Base-by-base conservation (phyloP, 139 green algal species). In the Chlamydomonas eustigma region DNA sequence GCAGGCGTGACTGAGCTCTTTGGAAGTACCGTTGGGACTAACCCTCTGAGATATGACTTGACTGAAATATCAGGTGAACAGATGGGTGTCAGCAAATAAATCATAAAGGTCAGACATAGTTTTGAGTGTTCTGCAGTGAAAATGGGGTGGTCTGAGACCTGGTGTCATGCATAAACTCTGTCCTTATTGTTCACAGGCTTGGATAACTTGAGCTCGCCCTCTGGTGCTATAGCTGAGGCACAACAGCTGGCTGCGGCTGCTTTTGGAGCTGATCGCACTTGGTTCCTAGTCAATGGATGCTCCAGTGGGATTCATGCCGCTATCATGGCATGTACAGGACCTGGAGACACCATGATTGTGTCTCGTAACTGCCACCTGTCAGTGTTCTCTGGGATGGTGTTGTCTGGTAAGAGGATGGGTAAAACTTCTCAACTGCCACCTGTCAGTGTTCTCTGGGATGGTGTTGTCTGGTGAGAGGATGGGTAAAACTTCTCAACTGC, bases 261-360 rank as follows among this genome's bases (percentile, higher is more conserved):
- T 2, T 97, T 95, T 87, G 91, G 91, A 22, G 88, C 92, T 0
- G 84, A 90, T 1, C 35, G 73, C 33, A 95, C 92, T 6, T 96
- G 84, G 79, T 95, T 98, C 50, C 81, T 98, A 35, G 94, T 98
- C 33, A 98, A 98, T 76, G 94, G 94, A 72, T 91, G 82, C 77
- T 97, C 85, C 0, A 83, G 58, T 0, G 94, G 92, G 51, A 86
- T 98, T 25, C 90, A 92, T 33, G 90, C 88, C 0, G 86, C 90
- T 1, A 76, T 93, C 5, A 80, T 87, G 76, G 90, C 92, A 2
- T 91, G 87, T 72, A 34, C 71, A 30, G 51, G 76, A 32, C 86
- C 85, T 1, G 86, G 87, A 0, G 74, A 86, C 31, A 78, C 78
- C 0, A 77, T 98, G 24, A 25, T 98, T 2, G 51, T 96, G 2